Base-by-base conservation (phyloP, 768 basidiomycete genomes). In the Suillus brevipes region DNA sequence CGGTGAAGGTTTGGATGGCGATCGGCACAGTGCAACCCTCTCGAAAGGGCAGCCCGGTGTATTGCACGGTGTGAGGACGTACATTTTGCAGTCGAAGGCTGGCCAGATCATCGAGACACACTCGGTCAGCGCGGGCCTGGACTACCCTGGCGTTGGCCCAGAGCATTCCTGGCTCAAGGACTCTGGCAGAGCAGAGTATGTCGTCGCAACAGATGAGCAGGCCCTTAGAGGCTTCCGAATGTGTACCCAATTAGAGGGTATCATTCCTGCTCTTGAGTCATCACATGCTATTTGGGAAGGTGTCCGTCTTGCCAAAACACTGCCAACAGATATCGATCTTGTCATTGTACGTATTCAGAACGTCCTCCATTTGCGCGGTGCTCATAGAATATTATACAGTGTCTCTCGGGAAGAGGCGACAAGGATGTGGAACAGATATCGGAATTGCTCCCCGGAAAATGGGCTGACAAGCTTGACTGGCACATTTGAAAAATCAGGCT, bases 161-260 rank as follows among this genome's bases (percentile, higher is more conserved):
- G 97, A 99, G 77, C 97, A 99, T 74, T 91, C 97, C 55, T 97
- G 93, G 91, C 81, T 99, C 74, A 98, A 98, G 78, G 95, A 98
- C 73, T 91, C 90, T 4, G 92, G 92, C 20, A 84, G 97, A 65
- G 97, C 95, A 0, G 94, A 97, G 73, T 99, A 99, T 75, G 87
- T 92, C 23, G 89, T 85, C 16, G 97, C 96, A 10, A 97, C 92
- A 6, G 97, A 99, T 72, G 95, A 97, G 76, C 84, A 99, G 70
- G 95, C 95, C 6, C 82, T 99, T 36, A 85, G 94, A 47, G 97
- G 94, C 1, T 99, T 99, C 85, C 82, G 95, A 64, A 82, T 95
- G 79, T 84, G 90, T 71, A 98, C 95, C 1, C 95, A 99, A 75
- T 79, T 89, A 23, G 97, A 99, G 79, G 97, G 97, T 20, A 99